Base-by-base conservation (phyloP, 1,139 yeast species). In the Saccharomyces pastorianus region DNA sequence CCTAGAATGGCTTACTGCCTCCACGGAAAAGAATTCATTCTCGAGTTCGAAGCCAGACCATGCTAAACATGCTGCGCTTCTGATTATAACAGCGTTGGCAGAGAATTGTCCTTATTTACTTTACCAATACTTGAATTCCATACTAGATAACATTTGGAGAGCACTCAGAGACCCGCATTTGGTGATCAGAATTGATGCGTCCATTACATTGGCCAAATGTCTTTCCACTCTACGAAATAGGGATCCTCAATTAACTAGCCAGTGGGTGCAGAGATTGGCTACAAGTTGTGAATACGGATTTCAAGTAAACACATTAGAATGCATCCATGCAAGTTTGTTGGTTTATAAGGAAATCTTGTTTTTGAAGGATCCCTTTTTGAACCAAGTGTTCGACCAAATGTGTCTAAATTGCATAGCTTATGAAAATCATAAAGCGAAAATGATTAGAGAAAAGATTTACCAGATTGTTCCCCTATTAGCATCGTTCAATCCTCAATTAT, bases 51-150 rank as follows among this genome's bases (percentile, higher is more conserved):
- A 88, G 60, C 91, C 86, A 64, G 96, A 89, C 62, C 80, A 80
- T 53, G 80, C 95, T 63, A 81, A 96, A 59, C 96, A 90, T 68
- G 96, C 97, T 0, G 96, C 98, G 0, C 85, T 93, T 17, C 75
- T 93, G 53, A 85, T 90, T 55, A 81, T 93, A 49, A 81, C 86
- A 11, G 87, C 96, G 0, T 78, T 93, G 59, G 96, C 97, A 0
- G 83, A 83, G 55, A 87, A 88, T 65, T 87, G 96, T 3, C 96
- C 98, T 1, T 87, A 95, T 8, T 75, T 90, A 52, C 74, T 93
- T 51, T 87, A 86, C 67, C 82, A 85, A 26, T 88, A 87, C 67
- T 85, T 89, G 31, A 83, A 85, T 56, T 87, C 86, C 51, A 84
- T 91, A n/a, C 75, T 91, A 57, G 91, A 88, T 54, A 84, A 86